Base-by-base conservation (phyloP, 306 rosid species). In the Quercus gilva region DNA sequence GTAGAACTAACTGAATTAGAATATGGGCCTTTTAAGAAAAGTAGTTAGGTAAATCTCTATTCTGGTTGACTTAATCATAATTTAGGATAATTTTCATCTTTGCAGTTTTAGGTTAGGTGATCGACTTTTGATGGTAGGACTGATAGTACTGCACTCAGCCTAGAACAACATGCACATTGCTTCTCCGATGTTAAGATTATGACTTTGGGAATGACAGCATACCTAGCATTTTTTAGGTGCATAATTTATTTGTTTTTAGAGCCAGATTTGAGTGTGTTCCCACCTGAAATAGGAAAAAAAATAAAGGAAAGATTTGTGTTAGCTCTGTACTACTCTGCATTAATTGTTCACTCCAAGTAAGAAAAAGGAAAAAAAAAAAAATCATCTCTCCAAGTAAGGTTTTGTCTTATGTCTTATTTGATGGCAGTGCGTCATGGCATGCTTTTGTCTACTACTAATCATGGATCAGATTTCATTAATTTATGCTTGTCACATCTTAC, bases 1-100 rank as follows among this genome's bases (percentile, higher is more conserved):
- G 73, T 49, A 60, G 80, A 59, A 56, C 45, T 76, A 69, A 49
- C 55, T 76, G 51, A 33, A 59, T 73, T 45, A 45, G 73, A 71
- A 68, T 53, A 58, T 68, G 29, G 31, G n/a, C 31, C 70, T 65
- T 74, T 29, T 11, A 43, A 25, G 35, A 18, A 35, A 77, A 15
- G 56, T 33, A 67, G 57, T 75, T 58, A 52, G 20, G 11, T 8
- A 61, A 26, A 33, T 65, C 49, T 74, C 20, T 71, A 5, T 70
- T 65, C 56, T 84, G 74, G 63, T 69, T 74, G 69, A 59, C 74
- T 49, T 56, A 18, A 59, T 21, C 15, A 52, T 51, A 43, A 28
- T 67, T 71, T 64, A 29, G 25, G 77, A 67, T 56, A 2, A 19
- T 7, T 78, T 65, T 77, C 55, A 53, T 64, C 26, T 5, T 69